Conservation (phyloP, 805 yeast species). For the Teunomyces stri region DNA sequence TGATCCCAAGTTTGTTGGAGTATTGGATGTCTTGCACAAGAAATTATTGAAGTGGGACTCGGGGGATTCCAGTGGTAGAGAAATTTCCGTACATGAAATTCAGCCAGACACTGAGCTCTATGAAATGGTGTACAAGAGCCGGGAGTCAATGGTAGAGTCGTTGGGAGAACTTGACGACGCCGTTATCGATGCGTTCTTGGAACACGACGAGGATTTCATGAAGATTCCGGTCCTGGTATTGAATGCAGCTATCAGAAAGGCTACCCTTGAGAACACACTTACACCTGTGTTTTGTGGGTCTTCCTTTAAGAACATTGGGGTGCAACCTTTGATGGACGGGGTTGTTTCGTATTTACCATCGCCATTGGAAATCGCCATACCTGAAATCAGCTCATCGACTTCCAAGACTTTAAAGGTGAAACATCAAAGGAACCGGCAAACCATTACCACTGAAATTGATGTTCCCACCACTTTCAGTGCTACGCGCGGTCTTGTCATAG, state of each 20-base stretch:
- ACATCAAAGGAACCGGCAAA: conserved; percentile 16
- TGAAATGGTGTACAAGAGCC: conserved; percentile 51
- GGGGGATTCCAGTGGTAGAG: conserved; percentile 46
- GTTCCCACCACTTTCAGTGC: conserved; percentile 40
- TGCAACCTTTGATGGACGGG: conserved; percentile 90
- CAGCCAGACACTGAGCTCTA: conserved; percentile 29
- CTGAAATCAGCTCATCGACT: conserved; percentile 45
- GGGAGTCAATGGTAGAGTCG: conserved; percentile 80
- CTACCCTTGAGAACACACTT: conserved; percentile 56
- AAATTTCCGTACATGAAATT: conserved; percentile 47
- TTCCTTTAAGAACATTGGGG: conserved; percentile 88
- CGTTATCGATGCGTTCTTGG: conserved; percentile 74
- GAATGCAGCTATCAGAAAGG: conserved; percentile 57
- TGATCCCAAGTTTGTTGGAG: conserved; percentile 58
- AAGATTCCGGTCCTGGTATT: conserved; percentile 55
- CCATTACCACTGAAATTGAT: conserved; percentile 10
- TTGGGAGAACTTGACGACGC: conserved; percentile 79
- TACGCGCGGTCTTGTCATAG: conserved; percentile 48
- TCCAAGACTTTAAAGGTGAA: conserved; percentile 12
- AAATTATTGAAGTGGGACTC: conserved; percentile 55
- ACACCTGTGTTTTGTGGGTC: conserved; percentile 92
- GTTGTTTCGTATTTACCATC: conserved; percentile 76
- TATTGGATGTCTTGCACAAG: conserved; percentile 69
- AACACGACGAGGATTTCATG: conserved; percentile 66
- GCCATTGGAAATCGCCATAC: conserved; percentile 62